These are phyloP conservation scores for Amoebophrya sp. DNA, from an alignment of 169 alveolate species.

Conservation along the genomic window DNA sequence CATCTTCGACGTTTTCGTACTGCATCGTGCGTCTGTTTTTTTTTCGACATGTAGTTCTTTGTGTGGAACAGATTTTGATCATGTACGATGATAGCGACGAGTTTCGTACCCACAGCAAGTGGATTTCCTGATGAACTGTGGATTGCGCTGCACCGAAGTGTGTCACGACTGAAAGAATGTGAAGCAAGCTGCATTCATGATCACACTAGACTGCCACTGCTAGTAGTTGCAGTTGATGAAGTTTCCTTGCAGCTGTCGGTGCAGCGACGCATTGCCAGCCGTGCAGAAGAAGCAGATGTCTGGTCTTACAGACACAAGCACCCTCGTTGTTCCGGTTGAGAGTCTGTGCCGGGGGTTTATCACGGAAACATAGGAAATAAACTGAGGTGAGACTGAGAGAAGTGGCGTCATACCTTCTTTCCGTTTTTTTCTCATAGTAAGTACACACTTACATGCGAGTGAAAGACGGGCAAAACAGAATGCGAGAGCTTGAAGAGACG, in stretches of 20 bases:
- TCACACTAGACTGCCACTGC: neutral
- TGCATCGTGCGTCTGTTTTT: neutral
- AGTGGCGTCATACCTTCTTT: too few relatives aligned
- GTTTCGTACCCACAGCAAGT: too few relatives aligned
- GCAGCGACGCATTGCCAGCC: too few relatives aligned
- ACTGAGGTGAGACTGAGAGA: neutral
- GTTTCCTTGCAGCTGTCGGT: too few relatives aligned
- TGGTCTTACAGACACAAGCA: neutral
- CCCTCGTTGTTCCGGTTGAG: neutral
- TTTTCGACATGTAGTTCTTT: neutral
- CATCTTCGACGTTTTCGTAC: neutral
- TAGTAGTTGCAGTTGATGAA: too few relatives aligned
- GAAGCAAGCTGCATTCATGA: neutral
- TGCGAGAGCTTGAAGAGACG: neutral
- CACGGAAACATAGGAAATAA: neutral
- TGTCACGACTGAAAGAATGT: neutral
- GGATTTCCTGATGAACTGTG: too few relatives aligned
- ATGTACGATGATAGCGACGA: too few relatives aligned
- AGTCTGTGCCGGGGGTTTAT: neutral
- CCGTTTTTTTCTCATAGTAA: neutral
- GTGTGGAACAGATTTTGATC: too few relatives aligned
- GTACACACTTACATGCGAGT: neutral
- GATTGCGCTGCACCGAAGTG: too few relatives aligned
- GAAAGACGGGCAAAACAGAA: neutral
- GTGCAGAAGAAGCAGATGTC: too few relatives aligned